phyloP scores from a whole-genome alignment of 192 early-diverging fungal species.

The Chytriomyces hyalinus region DNA sequence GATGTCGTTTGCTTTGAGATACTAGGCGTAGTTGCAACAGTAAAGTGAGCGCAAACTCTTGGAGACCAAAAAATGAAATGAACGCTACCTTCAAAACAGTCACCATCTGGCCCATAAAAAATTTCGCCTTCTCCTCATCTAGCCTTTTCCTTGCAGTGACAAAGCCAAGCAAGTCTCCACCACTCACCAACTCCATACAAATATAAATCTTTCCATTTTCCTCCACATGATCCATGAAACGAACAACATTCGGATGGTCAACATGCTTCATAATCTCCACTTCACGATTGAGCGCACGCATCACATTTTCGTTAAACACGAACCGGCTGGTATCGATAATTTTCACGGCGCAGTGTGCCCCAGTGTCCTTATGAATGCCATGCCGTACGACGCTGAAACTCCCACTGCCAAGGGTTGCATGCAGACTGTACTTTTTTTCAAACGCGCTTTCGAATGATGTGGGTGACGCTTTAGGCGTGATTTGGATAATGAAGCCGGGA shows the following conservation, averaged over 20 bases:
- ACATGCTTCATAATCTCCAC: slow-evolving; percentile 35
- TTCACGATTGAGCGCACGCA: slow-evolving; percentile 33
- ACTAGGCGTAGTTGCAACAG: slow-evolving; percentile 22
- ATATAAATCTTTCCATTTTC: slow-evolving; percentile 27
- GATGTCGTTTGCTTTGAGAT: slow-evolving; percentile 32
- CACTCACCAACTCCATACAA: slow-evolving; percentile 38
- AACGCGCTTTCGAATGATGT: neutral
- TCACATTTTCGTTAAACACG: slow-evolving; percentile 34
- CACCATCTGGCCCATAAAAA: slow-evolving; percentile 44
- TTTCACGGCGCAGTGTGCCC: slow-evolving; percentile 42
- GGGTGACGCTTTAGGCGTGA: neutral
- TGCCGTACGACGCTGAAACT: slow-evolving; percentile 39
- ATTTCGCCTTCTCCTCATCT: slow-evolving; percentile 23
- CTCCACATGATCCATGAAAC: slow-evolving; percentile 38
- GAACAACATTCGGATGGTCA: slow-evolving; percentile 39
- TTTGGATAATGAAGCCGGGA: slow-evolving; percentile 23
- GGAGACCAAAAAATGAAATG: slow-evolving; percentile 12
- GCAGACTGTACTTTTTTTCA: slow-evolving; percentile 24
- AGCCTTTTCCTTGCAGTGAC: slow-evolving; percentile 13
- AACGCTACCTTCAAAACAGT: slow-evolving; percentile 19
- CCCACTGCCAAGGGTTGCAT: slow-evolving; percentile 32
- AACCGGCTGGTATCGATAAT: slow-evolving; percentile 40
- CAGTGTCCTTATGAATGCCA: slow-evolving; percentile 40
- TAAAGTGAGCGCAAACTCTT: neutral
- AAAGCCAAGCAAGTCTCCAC: slow-evolving; percentile 42